A percentile compares a stretch with the other conserved stretches of the same genome.
Evolutionary conservation across 2,329 filamentous ascomycete genomes (phyloP).

Genomic region (Hypoxylon sp.): DNA sequence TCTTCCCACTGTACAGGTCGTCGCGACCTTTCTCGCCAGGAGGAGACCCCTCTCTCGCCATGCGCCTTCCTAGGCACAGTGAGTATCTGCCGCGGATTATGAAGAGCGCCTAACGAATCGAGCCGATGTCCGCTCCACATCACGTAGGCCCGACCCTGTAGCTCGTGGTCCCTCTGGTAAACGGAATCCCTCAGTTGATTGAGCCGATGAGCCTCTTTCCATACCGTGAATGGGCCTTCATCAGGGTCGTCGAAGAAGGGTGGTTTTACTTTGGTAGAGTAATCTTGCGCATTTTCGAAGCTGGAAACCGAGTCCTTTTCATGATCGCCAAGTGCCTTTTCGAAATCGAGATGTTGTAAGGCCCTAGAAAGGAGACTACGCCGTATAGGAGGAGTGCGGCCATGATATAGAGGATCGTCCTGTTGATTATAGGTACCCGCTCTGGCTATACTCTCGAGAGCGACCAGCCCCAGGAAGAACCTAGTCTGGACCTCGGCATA

Average conservation of each 20-base stretch:
- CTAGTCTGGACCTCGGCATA: background rate
- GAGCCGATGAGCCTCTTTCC: background rate
- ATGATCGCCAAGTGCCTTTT: background rate
- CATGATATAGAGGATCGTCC: background rate
- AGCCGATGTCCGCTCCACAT: background rate
- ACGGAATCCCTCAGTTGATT: background rate
- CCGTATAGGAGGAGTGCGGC: background rate
- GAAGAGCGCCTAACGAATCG: background rate
- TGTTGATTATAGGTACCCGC: background rate
- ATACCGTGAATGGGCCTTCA: background rate
- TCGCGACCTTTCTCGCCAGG: background rate
- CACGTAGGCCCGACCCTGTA: background rate
- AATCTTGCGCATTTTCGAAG: background rate
- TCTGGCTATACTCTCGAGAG: background rate
- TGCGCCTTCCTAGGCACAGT: background rate
- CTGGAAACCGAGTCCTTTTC: background rate
- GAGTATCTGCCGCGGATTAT: background rate
- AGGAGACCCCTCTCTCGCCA: background rate
- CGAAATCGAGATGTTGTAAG: background rate
- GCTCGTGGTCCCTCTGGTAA: background rate
- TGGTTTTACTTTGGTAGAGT: background rate
- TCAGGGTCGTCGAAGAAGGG: constrained; percentile 3
- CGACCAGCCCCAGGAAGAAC: background rate
- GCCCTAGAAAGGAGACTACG: background rate
- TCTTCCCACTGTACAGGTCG: background rate